A percentile compares a stretch with the other conserved stretches of the same genome.
Conservation (phyloP, 2,329 filamentous ascomycete genomes). For the Capronia americana region DNA sequence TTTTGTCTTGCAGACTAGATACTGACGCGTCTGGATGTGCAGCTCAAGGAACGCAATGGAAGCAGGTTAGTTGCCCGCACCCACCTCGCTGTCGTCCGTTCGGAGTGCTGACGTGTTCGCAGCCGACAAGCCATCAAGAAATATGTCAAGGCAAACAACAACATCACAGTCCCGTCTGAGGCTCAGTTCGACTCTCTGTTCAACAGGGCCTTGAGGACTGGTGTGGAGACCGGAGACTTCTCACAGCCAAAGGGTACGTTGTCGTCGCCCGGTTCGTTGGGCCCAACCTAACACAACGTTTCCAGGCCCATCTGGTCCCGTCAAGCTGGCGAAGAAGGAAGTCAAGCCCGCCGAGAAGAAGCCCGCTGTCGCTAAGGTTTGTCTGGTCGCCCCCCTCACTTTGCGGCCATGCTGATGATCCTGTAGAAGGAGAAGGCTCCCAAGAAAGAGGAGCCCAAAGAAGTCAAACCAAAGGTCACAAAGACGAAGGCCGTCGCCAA, state of each 20-base stretch:
- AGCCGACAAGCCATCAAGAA: slow-evolving; percentile 77
- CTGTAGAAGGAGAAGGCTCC: slow-evolving; percentile 39
- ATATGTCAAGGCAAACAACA: slow-evolving; percentile 77
- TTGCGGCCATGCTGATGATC: slow-evolving; percentile 26
- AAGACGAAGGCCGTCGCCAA: slow-evolving; percentile 48
- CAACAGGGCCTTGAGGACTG: slow-evolving; percentile 81
- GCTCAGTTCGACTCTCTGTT: slow-evolving; percentile 74
- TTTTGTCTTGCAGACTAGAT: slow-evolving; percentile 27
- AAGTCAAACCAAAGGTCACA: slow-evolving; percentile 44
- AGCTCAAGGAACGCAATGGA: slow-evolving; percentile 75
- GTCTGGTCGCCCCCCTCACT: background rate
- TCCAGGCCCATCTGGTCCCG: slow-evolving; percentile 80
- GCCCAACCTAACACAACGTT: slow-evolving; percentile 38
- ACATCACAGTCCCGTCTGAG: slow-evolving; percentile 63
- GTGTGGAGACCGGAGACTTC: slow-evolving; percentile 86
- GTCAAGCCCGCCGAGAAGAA: slow-evolving; percentile 55
- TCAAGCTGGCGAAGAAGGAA: slow-evolving; percentile 89
- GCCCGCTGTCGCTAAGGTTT: slow-evolving; percentile 42
- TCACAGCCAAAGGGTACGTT: slow-evolving; percentile 85
- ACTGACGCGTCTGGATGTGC: slow-evolving; percentile 57
- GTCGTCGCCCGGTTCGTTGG: background rate
- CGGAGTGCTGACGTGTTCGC: slow-evolving; percentile 38
- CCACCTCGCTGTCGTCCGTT: slow-evolving; percentile 36
- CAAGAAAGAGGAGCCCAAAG: slow-evolving; percentile 35
- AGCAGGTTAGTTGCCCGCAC: slow-evolving; percentile 63